A percentile compares a stretch with the other conserved stretches of the same genome.
Conservation (phyloP, 352 stramenopile genomes). For the Poterioochromonas sp. region DNA sequence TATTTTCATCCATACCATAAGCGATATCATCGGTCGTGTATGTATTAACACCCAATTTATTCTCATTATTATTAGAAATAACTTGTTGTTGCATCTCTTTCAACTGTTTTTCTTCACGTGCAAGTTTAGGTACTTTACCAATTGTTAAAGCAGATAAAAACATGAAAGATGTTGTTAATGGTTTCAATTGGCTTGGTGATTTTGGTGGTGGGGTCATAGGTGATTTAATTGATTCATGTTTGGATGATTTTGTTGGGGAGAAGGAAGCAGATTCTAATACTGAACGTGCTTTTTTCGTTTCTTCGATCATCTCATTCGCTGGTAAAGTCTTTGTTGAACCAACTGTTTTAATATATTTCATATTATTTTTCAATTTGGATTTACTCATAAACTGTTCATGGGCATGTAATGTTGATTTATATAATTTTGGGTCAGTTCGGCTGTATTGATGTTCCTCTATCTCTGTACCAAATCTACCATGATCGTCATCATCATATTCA, state of each 20-base stretch:
- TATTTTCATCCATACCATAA: no score
- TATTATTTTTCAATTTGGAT: neutral
- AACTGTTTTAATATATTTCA: neutral
- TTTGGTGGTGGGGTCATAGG: neutral
- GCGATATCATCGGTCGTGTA: no score
- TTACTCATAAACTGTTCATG: neutral
- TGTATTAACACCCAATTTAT: neutral
- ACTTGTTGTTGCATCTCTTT: neutral
- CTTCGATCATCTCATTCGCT: neutral
- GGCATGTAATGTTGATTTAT: neutral
- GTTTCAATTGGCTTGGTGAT: neutral
- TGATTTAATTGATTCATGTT: neutral
- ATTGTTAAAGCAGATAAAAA: neutral
- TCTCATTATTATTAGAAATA: neutral
- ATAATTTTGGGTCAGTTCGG: neutral
- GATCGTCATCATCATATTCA: neutral
- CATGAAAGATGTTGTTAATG: neutral
- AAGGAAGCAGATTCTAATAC: neutral
- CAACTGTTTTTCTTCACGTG: no score
- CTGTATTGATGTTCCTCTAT: neutral
- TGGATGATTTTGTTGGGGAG: neutral
- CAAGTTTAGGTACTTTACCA: no score
- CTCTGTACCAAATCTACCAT: neutral
- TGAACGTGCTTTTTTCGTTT: neutral
- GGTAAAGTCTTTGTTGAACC: neutral